Base-by-base conservation (phyloP, 495 filamentous ascomycete genomes). In the Penicillium egyptiacum region DNA sequence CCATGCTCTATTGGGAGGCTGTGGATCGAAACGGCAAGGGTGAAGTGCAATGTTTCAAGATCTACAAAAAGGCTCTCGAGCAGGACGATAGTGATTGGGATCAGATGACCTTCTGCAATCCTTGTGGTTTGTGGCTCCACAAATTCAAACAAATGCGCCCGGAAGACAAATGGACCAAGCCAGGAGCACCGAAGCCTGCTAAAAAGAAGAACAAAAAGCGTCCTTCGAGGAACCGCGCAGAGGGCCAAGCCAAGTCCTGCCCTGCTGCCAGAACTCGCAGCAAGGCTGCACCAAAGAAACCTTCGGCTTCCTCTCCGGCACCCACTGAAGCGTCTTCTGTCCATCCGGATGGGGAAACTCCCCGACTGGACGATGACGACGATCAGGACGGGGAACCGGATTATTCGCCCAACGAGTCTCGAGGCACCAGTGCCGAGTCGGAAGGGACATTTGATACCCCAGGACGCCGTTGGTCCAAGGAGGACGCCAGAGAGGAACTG, bases 51-150 rank as follows among this genome's bases (percentile, higher is more conserved):
- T 79, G 77, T 48, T 90, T 89, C 68, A 81, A 86, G 50, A 71
- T 91, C 19, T 83, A 89, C 71, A 95, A 94, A 75, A 93, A 91
- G 73, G 83, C 78, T n/a, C 70, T 91, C 2, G 77, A 51, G 11
- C 9, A 73, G 8, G 85, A 89, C 33, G 78, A 78, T 31, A 86
- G 87, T 62, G 79, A 81, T 28, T 80, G 79, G 14, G 96, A 85
- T 73, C 83, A 87, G 54, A 77, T 91, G 28, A 75, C 89, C 19
- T 81, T 97, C 23, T 98, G 94, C 77, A 98, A 98, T 73, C 92
- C 94, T 62, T 98, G 94, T 64, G 94, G 94, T 14, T 81, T 98
- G 31, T 98, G 91, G 92, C 83, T 97, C 56, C 83, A 86, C 41
- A 96, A 96, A 61, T 89, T 87, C 66, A 91, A 89, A 65, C 78